phyloP scores from a whole-genome alignment of 2,329 filamentous ascomycete species.

The Fusarium austroafricanum region DNA sequence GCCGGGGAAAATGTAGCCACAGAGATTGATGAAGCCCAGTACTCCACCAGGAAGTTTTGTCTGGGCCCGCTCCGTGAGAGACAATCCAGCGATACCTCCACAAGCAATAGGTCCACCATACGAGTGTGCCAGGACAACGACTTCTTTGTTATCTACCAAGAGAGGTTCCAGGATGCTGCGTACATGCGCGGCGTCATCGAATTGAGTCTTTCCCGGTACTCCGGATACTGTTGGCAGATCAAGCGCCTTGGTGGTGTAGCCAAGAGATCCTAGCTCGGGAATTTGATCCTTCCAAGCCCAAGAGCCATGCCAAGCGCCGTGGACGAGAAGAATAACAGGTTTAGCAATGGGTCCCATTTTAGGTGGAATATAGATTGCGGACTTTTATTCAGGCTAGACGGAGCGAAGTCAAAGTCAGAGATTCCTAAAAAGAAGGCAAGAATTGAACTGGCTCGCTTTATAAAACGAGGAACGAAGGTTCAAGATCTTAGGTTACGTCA shows the following conservation, averaged over 20 bases:
- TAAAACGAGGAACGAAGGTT: too few species aligned
- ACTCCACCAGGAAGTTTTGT: background rate
- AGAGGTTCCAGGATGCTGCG: background rate
- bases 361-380: too few species aligned
- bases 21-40: background rate
- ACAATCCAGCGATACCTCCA: background rate
- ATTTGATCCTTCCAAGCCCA: background rate
- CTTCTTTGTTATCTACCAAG: background rate
- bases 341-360: background rate
- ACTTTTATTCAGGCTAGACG: too few species aligned
- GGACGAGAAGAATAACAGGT: background rate
- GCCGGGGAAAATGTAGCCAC: background rate
- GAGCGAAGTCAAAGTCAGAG: too few species aligned
- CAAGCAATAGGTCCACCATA: background rate
- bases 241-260: background rate
- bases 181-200: background rate
- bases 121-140: background rate
- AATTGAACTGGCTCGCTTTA: too few species aligned
- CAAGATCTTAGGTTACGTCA: too few species aligned
- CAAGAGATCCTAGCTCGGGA: background rate
- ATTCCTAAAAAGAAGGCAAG: too few species aligned
- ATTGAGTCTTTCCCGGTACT: background rate
- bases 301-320: conserved; percentile 6
- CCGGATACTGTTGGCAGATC: background rate
- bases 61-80: fast-evolving